Percentiles rank a stretch among this genome's conserved stretches.
These are phyloP conservation scores for Pholiota adiposa DNA, from an alignment of 1,284 basidiomycete species.

Conservation along the genomic window DNA sequence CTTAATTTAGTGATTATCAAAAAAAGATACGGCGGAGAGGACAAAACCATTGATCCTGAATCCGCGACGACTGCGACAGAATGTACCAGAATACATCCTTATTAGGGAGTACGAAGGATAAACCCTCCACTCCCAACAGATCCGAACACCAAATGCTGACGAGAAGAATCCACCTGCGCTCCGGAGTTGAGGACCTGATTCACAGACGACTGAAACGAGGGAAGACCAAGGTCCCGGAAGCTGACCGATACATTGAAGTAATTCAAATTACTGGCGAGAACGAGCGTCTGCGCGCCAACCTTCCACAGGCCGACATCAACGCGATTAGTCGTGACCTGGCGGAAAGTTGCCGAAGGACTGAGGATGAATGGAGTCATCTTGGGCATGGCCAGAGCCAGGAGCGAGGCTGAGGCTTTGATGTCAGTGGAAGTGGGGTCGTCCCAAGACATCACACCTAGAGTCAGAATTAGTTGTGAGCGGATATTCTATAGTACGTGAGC, in stretches of 20 bases:
- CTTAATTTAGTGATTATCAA: no score
- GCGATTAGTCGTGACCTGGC: slow-evolving; percentile 37
- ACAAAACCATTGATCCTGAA: no score
- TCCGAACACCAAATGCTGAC: slow-evolving; percentile 33
- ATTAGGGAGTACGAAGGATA: slow-evolving; percentile 21
- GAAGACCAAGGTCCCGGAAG: slow-evolving; percentile 32
- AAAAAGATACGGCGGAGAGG: no score
- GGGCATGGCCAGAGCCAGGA: slow-evolving; percentile 46
- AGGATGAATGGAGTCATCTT: slow-evolving; percentile 45
- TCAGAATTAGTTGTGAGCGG: neutral
- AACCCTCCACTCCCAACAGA: slow-evolving; percentile 41
- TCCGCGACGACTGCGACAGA: no score
- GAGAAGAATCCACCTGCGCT: slow-evolving; percentile 27
- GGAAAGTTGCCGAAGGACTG: slow-evolving; percentile 38
- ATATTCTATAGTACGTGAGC: neutral
- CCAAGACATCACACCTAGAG: slow-evolving; percentile 68
- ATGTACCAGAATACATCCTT: neutral
- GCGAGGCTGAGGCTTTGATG: slow-evolving; percentile 61
- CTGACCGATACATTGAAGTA: slow-evolving; percentile 33
- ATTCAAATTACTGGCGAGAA: slow-evolving; percentile 49
- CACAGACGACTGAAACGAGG: slow-evolving; percentile 14
- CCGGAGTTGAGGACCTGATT: slow-evolving; percentile 42
- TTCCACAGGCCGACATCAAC: slow-evolving; percentile 53
- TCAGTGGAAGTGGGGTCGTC: slow-evolving; percentile 62
- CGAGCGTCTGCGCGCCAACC: slow-evolving; percentile 39